A percentile compares a stretch with the other conserved stretches of the same genome.
Conservation (phyloP, 139 green algal genomes). For the Closterium sp. region DNA sequence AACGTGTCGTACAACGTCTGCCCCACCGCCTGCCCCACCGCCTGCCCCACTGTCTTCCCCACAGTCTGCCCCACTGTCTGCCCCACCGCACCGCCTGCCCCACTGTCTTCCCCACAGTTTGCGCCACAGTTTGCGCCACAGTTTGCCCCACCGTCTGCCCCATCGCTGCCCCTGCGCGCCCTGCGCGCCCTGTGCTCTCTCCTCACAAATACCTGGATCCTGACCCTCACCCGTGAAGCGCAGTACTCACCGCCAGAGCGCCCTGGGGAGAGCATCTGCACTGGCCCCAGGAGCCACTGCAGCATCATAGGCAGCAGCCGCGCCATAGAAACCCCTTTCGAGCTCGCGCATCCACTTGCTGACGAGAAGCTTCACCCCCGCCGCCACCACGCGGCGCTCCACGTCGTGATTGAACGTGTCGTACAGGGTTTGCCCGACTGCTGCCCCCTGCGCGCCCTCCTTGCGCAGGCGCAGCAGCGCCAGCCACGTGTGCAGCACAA, state of each 20-base stretch:
- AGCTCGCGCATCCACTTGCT: slow-evolving; percentile 57
- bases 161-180: too few species aligned
- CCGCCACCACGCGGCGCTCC: slow-evolving; percentile 21
- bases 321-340: slow-evolving; percentile 55
- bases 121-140: too few species aligned
- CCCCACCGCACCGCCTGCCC: too few species aligned
- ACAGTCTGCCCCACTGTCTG: neutral
- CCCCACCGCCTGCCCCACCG: neutral
- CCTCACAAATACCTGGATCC: too few species aligned
- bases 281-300: slow-evolving; percentile 11
- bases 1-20: slow-evolving; percentile 45
- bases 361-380: slow-evolving; percentile 43
- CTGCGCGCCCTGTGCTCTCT: too few species aligned
- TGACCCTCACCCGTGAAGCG: too few species aligned
- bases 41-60: slow-evolving; percentile 12
- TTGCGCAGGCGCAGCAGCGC: slow-evolving; percentile 29
- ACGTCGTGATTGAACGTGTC: slow-evolving; percentile 44
- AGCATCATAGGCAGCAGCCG: slow-evolving; percentile 41
- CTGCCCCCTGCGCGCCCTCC: slow-evolving; percentile 19
- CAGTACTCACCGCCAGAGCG: slow-evolving; percentile 22
- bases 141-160: too few species aligned
- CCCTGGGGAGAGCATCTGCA: slow-evolving; percentile 16
- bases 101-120: too few species aligned
- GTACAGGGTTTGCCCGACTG: slow-evolving; percentile 37
- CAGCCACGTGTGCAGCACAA: slow-evolving; percentile 48